Conservation (phyloP, 176 grass and related monocot species). For the Cocos nucifera region DNA sequence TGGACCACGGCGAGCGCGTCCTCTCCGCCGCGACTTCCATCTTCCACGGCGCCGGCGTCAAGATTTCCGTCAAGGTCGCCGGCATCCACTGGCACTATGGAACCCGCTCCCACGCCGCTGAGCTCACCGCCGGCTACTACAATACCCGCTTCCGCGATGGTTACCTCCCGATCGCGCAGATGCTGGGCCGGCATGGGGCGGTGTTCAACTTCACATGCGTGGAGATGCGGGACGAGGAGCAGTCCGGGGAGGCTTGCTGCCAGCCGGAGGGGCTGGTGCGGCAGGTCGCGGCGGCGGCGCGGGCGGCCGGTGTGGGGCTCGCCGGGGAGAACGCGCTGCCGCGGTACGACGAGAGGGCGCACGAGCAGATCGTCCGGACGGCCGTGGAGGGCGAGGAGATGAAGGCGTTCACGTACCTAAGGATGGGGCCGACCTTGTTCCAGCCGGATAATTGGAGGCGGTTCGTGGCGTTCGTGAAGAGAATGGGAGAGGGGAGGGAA, state of each 20-base stretch:
- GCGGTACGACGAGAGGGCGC: conserved; percentile 15
- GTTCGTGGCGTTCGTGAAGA: conserved; percentile 22
- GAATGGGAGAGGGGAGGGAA: conserved; percentile 5
- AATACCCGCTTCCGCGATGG: conserved; percentile 13
- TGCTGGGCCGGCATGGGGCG: conserved; percentile 11
- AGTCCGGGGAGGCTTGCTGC: conserved; percentile 4
- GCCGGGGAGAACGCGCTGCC: conserved; percentile 18
- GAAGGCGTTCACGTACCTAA: conserved; percentile 10
- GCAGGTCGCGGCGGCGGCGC: conserved; percentile 5
- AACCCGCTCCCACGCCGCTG: conserved; percentile 8
- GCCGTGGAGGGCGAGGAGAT: neutral
- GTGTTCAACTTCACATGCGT: conserved; percentile 20
- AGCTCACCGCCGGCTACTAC: conserved; percentile 18
- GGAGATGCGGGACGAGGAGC: conserved; percentile 13
- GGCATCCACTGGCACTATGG: conserved; percentile 22
- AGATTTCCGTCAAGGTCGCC: conserved; percentile 18
- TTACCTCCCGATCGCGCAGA: conserved; percentile 12
- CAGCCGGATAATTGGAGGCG: conserved; percentile 13
- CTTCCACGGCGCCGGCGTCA: conserved; percentile 7
- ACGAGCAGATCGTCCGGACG: conserved; percentile 7
- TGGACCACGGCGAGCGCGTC: conserved; percentile 8
- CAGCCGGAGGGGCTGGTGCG: conserved; percentile 9
- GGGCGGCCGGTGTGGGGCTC: conserved; percentile 3
- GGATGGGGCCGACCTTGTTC: conserved; percentile 10
- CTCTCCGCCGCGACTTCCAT: conserved; percentile 1